phyloP scores from a whole-genome alignment of 139 green algal genomes.

The Nannochloris sp. region DNA sequence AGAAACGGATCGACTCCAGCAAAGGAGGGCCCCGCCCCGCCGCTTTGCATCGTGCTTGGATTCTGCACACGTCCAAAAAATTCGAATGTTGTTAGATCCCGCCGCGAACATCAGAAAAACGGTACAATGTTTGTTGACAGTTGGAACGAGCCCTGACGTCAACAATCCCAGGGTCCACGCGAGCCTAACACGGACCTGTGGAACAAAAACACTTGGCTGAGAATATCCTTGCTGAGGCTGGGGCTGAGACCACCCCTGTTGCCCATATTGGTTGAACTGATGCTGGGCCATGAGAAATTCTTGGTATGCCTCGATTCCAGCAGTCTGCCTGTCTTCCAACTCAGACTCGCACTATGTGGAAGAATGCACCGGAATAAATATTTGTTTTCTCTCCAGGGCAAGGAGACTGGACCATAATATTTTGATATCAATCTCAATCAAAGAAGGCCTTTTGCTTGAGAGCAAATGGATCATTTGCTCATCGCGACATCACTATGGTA shows the following conservation, averaged over 20 bases:
- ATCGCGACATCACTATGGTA: no score
- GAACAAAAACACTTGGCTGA: background rate
- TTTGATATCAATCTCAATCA: no score
- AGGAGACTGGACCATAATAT: no score
- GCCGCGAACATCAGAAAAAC: no score
- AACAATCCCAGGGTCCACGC: background rate
- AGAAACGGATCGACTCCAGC: constrained; percentile 25
- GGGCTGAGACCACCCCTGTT: background rate
- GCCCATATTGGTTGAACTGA: background rate
- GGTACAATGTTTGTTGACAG: background rate
- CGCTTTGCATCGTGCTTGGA: background rate
- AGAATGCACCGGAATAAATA: no score
- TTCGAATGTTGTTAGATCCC: background rate
- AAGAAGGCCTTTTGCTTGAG: no score
- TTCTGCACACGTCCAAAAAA: background rate
- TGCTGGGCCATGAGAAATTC: background rate
- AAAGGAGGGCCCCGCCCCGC: background rate
- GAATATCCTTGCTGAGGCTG: background rate
- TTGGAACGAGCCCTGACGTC: background rate
- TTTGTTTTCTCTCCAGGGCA: no score
- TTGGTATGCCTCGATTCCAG: no score
- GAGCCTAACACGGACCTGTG: background rate
- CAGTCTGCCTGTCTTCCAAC: no score
- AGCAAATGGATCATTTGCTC: no score
- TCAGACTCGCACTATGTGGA: no score